Evolutionary conservation across 306 rosid species (phyloP).

Genomic region (Mimosa bimucronata): DNA sequence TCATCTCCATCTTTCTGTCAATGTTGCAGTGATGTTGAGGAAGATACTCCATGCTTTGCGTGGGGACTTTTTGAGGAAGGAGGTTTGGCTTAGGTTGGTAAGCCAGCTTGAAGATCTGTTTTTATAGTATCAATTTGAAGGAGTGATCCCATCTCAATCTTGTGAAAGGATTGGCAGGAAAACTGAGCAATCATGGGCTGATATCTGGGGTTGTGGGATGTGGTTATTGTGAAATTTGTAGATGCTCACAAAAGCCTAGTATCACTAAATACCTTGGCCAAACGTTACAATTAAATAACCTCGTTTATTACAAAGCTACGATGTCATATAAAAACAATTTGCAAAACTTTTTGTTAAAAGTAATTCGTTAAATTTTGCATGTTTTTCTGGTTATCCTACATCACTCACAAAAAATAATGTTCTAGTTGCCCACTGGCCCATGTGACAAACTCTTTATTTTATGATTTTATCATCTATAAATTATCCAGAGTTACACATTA

Average conservation of each 20-base stretch:
- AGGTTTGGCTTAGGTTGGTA: background rate
- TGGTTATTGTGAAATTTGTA: background rate
- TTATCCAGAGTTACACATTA: background rate
- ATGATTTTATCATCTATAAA: background rate
- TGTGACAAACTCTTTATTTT: conserved; percentile 18
- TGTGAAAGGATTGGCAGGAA: background rate
- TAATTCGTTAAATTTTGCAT: background rate
- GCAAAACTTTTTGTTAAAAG: background rate
- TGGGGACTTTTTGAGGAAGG: background rate
- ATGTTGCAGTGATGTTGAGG: background rate
- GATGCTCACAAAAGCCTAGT: background rate
- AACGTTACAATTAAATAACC: background rate
- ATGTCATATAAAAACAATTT: background rate
- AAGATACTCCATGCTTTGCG: background rate
- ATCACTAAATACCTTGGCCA: background rate
- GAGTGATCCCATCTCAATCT: background rate
- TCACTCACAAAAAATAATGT: background rate
- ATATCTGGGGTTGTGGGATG: background rate
- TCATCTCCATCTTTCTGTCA: background rate
- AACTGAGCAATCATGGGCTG: background rate
- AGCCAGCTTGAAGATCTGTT: background rate
- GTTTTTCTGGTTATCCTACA: background rate
- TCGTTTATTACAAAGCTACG: too few relatives aligned
- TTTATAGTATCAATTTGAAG: background rate
- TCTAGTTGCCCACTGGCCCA: background rate